phyloP scores from a whole-genome alignment of 2,329 filamentous ascomycete species.

The Apiospora malaysiana region DNA sequence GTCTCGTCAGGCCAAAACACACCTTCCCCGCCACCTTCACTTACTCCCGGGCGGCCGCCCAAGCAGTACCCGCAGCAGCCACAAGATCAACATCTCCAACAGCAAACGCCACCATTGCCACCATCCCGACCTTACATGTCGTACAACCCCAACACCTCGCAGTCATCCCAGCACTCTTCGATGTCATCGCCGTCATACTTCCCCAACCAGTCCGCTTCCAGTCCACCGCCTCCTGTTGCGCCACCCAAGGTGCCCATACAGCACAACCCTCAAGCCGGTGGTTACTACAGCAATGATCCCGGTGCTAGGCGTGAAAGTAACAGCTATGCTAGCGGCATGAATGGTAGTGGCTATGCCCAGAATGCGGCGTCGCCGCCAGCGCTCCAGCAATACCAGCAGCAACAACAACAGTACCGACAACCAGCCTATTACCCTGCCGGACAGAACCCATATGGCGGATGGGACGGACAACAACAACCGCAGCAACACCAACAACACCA shows the following conservation, averaged over 20 bases:
- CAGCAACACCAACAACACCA: background rate
- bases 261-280: background rate
- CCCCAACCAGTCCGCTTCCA: background rate
- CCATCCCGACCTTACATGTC: background rate
- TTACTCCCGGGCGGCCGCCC: background rate
- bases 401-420: background rate
- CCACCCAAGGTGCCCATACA: background rate
- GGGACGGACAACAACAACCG: background rate
- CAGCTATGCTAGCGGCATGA: background rate
- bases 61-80: background rate
- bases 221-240: background rate
- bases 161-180: too few relatives aligned
- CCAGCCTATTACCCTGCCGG: background rate
- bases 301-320: background rate
- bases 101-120: background rate
- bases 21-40: background rate
- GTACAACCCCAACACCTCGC: background rate
- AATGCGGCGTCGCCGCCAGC: background rate
- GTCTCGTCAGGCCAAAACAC: background rate
- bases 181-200: background rate
- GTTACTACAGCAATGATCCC: background rate
- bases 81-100: background rate
- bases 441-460: background rate
- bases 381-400: background rate
- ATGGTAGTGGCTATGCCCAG: background rate